phyloP scores from a whole-genome alignment of 176 grass and related monocot genomes.

The Areca catechu region DNA sequence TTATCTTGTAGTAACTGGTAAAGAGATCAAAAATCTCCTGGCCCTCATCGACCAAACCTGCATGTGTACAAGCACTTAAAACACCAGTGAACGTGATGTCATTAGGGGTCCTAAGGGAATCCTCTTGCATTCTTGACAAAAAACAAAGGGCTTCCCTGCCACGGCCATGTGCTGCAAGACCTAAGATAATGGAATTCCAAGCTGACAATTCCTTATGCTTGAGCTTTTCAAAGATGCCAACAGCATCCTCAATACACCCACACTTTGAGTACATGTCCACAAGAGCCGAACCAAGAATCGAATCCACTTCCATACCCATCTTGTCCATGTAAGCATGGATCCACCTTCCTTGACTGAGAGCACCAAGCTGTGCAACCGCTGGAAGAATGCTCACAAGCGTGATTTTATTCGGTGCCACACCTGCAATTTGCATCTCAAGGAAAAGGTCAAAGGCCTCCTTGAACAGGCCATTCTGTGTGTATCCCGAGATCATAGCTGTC shows the following conservation, averaged over 20 bases:
- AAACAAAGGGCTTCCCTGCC: slow-evolving; percentile 6
- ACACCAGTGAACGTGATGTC: slow-evolving; percentile 10
- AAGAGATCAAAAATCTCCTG: slow-evolving; percentile 9
- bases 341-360: slow-evolving; percentile 9
- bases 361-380: slow-evolving; percentile 11
- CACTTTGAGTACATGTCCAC: slow-evolving; percentile 21
- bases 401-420: slow-evolving; percentile 11
- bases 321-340: slow-evolving; percentile 10
- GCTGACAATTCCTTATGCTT: slow-evolving; percentile 12
- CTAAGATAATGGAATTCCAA: slow-evolving; percentile 21
- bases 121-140: slow-evolving; percentile 7
- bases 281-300: slow-evolving; percentile 15
- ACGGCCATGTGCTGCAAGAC: slow-evolving; percentile 19
- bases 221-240: slow-evolving; percentile 7
- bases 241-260: slow-evolving; percentile 15
- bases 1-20: slow-evolving; percentile 5
- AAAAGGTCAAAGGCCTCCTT: slow-evolving; percentile 16
- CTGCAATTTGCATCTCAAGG: slow-evolving; percentile 11
- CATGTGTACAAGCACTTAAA: slow-evolving; percentile 12
- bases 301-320: slow-evolving; percentile 12
- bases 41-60: slow-evolving; percentile 9
- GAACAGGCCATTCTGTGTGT: slow-evolving; percentile 1
- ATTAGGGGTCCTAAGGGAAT: slow-evolving; percentile 2
- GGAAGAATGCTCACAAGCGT: slow-evolving; percentile 14
- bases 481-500: slow-evolving; percentile 16